Percentiles rank a stretch among this genome's conserved stretches.
These are phyloP conservation scores for Silene coronaria DNA, from an alignment of 179 eudicot species.

Conservation along the genomic window DNA sequence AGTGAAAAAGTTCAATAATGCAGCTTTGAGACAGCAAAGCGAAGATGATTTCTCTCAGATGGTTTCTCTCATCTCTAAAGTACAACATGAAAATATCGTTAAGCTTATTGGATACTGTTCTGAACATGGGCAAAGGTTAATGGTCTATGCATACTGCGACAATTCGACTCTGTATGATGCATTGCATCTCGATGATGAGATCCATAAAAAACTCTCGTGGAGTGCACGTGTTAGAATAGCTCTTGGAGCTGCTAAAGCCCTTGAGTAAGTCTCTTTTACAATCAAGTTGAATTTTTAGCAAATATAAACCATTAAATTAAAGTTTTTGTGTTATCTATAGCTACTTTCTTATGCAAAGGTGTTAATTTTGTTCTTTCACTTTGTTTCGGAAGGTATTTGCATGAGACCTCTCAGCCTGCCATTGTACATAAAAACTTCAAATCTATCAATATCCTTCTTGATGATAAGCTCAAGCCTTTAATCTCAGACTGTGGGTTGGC, in stretches of 20 bases:
- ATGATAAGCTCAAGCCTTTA: slow-evolving; percentile 48
- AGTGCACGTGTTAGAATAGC: slow-evolving; percentile 61
- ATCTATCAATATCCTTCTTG: slow-evolving; percentile 66
- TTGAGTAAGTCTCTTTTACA: slow-evolving; percentile 52
- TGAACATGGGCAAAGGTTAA: slow-evolving; percentile 63
- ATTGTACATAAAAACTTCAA: slow-evolving; percentile 69
- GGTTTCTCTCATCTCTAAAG: slow-evolving; percentile 43
- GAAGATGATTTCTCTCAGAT: slow-evolving; percentile 61
- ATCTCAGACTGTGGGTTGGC: slow-evolving; percentile 83
- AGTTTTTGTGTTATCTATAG: not conserved
- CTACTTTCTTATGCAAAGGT: not conserved
- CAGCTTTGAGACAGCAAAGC: slow-evolving; percentile 34
- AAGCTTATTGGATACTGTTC: slow-evolving; percentile 70
- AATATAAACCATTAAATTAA: not conserved
- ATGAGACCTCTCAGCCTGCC: slow-evolving; percentile 64
- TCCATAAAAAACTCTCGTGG: slow-evolving; percentile 67
- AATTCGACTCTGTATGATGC: slow-evolving; percentile 75
- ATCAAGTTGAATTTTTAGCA: not conserved
- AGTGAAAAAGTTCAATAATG: slow-evolving; percentile 66
- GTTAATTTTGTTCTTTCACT: slow-evolving; percentile 12
- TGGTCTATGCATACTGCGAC: slow-evolving; percentile 52
- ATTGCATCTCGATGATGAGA: slow-evolving; percentile 60
- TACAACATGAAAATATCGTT: slow-evolving; percentile 59
- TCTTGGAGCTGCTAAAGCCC: slow-evolving; percentile 79
- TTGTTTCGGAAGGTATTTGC: slow-evolving; percentile 56